Conservation (phyloP, 1,139 yeast genomes). For the Zygosaccharomyces pseudobailii region DNA sequence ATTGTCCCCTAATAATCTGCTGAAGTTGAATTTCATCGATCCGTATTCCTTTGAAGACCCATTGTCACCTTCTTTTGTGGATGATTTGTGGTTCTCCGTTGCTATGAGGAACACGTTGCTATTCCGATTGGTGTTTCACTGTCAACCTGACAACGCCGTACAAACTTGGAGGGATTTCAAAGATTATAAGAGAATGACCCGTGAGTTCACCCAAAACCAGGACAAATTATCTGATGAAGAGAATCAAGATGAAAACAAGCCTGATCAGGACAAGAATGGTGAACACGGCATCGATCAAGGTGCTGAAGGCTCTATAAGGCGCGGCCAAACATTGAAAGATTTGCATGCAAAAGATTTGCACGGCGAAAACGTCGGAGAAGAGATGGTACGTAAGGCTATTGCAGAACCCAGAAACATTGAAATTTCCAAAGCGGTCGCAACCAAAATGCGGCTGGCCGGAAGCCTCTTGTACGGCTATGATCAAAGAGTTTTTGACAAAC, state of each 20-base stretch:
- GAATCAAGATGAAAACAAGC: neutral
- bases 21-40: constrained; percentile 56
- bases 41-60: constrained; percentile 92
- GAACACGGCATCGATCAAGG: constrained; percentile 2
- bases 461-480: constrained; percentile 30
- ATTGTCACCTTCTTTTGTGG: constrained; percentile 67
- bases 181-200: constrained; percentile 52
- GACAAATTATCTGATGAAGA: constrained; percentile 34
- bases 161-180: constrained; percentile 87
- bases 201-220: constrained; percentile 55
- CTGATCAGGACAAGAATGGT: constrained; percentile 5
- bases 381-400: constrained; percentile 1
- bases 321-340: constrained; percentile 13
- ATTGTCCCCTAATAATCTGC: constrained; percentile 12
- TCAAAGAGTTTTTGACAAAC: constrained; percentile 62
- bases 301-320: constrained; percentile 10
- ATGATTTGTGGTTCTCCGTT: constrained; percentile 80
- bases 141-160: constrained; percentile 91
- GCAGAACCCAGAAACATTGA: neutral
- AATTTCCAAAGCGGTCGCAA: constrained; percentile 14
- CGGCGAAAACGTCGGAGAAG: neutral
- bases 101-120: constrained; percentile 81
- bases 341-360: constrained; percentile 12
- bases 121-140: constrained; percentile 80
- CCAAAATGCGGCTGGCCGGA: constrained; percentile 30